Base-by-base conservation (phyloP, 495 filamentous ascomycete species). In the Aspergillus baeticus region DNA sequence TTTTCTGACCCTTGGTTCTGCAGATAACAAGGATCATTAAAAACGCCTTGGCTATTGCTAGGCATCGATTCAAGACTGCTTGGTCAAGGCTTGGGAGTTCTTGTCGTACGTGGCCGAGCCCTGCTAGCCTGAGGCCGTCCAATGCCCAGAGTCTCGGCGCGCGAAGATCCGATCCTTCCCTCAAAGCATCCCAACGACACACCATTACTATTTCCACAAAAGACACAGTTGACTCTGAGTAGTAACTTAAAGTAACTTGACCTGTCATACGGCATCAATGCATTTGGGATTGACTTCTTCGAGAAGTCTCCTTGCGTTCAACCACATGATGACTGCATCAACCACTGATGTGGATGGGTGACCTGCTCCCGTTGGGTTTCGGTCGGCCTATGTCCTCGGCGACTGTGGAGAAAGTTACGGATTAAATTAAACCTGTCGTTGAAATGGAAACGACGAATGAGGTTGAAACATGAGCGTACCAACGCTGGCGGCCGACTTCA, bases 61-160 rank as follows among this genome's bases (percentile, higher is more conserved):
- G 14, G 11, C 21, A 45, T 47, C 36, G 14, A 17, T 13, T 17
- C 29, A 35, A 49, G 29, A 21, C 29, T 15, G n/a, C 45, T 49
- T 49, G 45, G 45, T 35, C 26, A 49, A 49, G 18, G 45, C 45
- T 49, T 49, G 45, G 23, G n/a, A 13, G 21, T 29, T 49, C 45
- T 49, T 49, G 45, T 49, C 15, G 14, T 34, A 8, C 23, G 17
- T 8, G 29, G 5, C n/a, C 13, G 10, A 47, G 15, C 44, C 44
- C 44, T 47, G 26, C 29, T 34, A 47, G 44, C 29, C 44, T 20
- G 11, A 34, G 45, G n/a, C 44, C 26, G 26, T 3, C 13, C 6
- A 29, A 23, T 13, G 3, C 42, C 21, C 31, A 15, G 31, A 36
- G 31, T 10, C 45, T 35, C n/a, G 29, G 31, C 31, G 21, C 15